These are phyloP conservation scores for Naegleria fowleri DNA, from an alignment of 208 protist genomes.

Conservation along the genomic window DNA sequence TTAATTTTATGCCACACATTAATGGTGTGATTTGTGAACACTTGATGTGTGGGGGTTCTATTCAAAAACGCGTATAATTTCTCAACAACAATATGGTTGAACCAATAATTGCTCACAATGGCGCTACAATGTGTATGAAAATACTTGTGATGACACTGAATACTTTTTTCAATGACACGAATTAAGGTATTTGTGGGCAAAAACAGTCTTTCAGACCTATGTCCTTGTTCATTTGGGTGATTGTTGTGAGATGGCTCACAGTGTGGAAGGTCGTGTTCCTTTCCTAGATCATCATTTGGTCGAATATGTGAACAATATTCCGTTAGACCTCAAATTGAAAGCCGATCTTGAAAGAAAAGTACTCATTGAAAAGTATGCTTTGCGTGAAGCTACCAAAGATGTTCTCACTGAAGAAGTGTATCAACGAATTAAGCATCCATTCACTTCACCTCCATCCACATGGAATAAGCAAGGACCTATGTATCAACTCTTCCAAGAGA, in stretches of 20 bases:
- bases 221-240: constrained; percentile 62
- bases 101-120: too few species aligned
- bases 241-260: constrained; percentile 75
- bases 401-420: neutral
- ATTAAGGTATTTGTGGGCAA: constrained; percentile 30
- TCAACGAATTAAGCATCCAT: neutral
- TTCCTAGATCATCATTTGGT: constrained; percentile 62
- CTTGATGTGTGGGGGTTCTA: too few species aligned
- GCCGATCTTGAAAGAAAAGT: neutral
- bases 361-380: neutral
- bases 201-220: constrained; percentile 68
- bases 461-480: neutral
- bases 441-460: neutral
- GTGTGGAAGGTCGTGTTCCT: constrained; percentile 73
- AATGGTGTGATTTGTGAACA: too few species aligned
- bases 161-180: too few species aligned
- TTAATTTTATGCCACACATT: too few species aligned
- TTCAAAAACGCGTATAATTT: too few species aligned
- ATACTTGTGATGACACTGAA: too few species aligned
- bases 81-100: too few species aligned
- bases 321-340: neutral
- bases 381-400: neutral
- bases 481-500: neutral
- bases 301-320: neutral
- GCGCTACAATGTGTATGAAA: too few species aligned